phyloP scores from a whole-genome alignment of 768 basidiomycete species.

The Pulveroboletus frians region DNA sequence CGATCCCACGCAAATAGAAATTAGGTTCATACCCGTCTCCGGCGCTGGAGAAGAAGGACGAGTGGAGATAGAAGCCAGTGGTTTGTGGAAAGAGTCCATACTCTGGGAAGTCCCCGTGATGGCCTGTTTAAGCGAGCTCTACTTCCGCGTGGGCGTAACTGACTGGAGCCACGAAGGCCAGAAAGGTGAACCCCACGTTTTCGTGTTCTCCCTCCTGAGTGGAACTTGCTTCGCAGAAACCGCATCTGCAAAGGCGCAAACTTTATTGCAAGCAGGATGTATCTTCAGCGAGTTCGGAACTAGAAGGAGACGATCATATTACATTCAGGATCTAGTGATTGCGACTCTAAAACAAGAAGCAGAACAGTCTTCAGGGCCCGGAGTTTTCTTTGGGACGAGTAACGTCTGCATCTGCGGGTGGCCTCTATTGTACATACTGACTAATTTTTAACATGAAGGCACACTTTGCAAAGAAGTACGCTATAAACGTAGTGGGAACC shows the following conservation, averaged over 20 bases:
- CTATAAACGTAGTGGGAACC: conserved; percentile 65
- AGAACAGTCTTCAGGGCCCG: conserved; percentile 42
- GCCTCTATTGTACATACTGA: background rate
- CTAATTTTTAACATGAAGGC: conserved; percentile 41
- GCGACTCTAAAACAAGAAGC: conserved; percentile 61
- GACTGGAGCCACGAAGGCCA: conserved; percentile 88
- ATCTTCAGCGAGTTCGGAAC: conserved; percentile 85
- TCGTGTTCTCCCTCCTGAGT: background rate
- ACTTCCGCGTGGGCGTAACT: conserved; percentile 67
- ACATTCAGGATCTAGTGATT: conserved; percentile 75
- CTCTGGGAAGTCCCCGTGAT: conserved; percentile 96
- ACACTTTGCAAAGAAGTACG: conserved; percentile 76
- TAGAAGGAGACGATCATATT: conserved; percentile 68
- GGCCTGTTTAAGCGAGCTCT: conserved; percentile 86
- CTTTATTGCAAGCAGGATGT: conserved; percentile 60
- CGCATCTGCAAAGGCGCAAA: conserved; percentile 67
- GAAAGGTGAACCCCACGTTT: conserved; percentile 45
- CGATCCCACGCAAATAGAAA: conserved; percentile 57
- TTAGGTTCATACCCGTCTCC: conserved; percentile 58
- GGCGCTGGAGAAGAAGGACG: conserved; percentile 48
- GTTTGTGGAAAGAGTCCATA: conserved; percentile 80
- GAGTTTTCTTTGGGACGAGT: conserved; percentile 66
- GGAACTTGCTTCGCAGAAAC: conserved; percentile 41
- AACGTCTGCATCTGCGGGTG: conserved; percentile 53
- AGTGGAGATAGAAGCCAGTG: conserved; percentile 67